A percentile compares a stretch with the other conserved stretches of the same genome.
Evolutionary conservation across 768 basidiomycete species (phyloP).

Genomic region (Boletus subcaerulescens): DNA sequence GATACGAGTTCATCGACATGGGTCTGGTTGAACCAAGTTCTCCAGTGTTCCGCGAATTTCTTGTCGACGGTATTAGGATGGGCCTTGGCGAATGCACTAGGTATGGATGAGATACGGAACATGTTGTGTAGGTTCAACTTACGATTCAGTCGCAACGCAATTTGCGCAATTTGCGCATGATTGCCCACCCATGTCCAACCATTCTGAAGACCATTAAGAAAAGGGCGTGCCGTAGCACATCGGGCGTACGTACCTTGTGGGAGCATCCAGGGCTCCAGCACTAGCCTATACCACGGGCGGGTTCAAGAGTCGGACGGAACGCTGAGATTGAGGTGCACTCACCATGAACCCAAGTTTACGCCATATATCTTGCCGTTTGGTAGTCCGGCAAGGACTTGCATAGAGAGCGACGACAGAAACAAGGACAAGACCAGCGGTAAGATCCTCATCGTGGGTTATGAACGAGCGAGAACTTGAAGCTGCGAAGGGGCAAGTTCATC

Average conservation of each 20-base stretch:
- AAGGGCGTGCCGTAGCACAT: neutral
- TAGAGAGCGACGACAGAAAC: conserved; percentile 15
- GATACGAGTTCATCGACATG: conserved; percentile 54
- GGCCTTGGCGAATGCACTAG: conserved; percentile 57
- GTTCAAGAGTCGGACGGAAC: neutral
- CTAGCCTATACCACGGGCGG: conserved; percentile 47
- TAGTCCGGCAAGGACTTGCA: conserved; percentile 17
- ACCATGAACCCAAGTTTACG: conserved; percentile 71
- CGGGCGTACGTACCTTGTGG: conserved; percentile 47
- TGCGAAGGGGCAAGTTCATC: neutral
- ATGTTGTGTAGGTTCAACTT: neutral
- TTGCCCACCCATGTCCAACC: conserved; percentile 72
- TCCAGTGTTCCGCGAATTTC: conserved; percentile 64
- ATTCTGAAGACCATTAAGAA: conserved; percentile 42
- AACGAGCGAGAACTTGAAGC: neutral
- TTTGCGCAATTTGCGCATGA: conserved; percentile 53
- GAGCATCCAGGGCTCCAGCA: conserved; percentile 83
- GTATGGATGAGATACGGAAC: neutral
- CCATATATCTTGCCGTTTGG: conserved; percentile 55
- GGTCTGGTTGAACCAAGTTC: conserved; percentile 66
- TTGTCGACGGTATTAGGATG: conserved; percentile 57
- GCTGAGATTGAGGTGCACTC: conserved; percentile 9
- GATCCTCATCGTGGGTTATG: conserved; percentile 18
- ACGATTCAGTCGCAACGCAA: conserved; percentile 74
- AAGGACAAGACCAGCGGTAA: conserved; percentile 11